Conservation (phyloP, 2,329 filamentous ascomycete genomes). For the Paecilomyces dactylethromorphus region DNA sequence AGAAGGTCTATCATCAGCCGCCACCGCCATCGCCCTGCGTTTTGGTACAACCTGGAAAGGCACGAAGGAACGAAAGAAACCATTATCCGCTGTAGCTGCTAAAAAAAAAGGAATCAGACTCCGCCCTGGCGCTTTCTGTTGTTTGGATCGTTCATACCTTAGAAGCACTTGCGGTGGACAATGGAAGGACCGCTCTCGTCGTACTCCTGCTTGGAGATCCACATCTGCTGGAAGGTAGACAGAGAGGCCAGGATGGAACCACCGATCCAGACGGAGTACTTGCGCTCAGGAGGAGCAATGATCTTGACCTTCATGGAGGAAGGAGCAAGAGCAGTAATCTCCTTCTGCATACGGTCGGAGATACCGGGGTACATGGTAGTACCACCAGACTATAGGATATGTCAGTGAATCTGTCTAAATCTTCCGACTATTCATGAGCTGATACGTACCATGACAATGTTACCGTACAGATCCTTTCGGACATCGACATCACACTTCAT, state of each 20-base stretch:
- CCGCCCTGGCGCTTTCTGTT: background rate
- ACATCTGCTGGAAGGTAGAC: conserved; percentile 99
- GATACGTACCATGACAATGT: conserved; percentile 96
- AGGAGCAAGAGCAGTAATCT: conserved; percentile 97
- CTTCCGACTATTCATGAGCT: conserved; percentile 4
- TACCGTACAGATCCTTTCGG: conserved; percentile 99
- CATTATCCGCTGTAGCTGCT: conserved; percentile 13
- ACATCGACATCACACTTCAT: conserved; percentile 99
- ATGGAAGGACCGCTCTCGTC: conserved; percentile 99
- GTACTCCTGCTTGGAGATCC: conserved; percentile 99
- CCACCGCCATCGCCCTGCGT: conserved; percentile 31
- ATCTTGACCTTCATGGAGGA: conserved; percentile 99
- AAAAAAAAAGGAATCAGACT: background rate
- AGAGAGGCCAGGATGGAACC: conserved; percentile 99
- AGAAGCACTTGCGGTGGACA: conserved; percentile 99
- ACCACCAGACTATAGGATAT: conserved; percentile 75
- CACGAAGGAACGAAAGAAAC: conserved; percentile 30
- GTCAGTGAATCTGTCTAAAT: background rate
- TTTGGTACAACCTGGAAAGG: conserved; percentile 36
- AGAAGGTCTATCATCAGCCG: conserved; percentile 28
- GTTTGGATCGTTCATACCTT: conserved; percentile 49
- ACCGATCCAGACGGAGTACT: conserved; percentile 99
- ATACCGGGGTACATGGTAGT: conserved; percentile 99
- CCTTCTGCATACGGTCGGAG: conserved; percentile 99
- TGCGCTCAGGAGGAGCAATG: conserved; percentile 98